A percentile compares a stretch with the other conserved stretches of the same genome.
Evolutionary conservation across 768 basidiomycete species (phyloP).

Genomic region (Austroboletus eburneus): DNA sequence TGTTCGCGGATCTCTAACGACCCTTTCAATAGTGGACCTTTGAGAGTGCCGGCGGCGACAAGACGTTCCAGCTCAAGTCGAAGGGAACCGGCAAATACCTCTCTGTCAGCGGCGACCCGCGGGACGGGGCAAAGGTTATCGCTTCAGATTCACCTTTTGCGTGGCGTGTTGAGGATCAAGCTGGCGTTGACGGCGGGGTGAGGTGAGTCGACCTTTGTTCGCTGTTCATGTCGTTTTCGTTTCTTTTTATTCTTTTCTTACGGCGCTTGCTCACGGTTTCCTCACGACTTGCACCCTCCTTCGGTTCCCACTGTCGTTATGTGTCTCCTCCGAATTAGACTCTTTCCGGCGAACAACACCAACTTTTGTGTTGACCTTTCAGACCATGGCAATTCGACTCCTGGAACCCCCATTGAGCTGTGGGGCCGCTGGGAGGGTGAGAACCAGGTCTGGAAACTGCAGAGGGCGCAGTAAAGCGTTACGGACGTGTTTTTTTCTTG

Average conservation of each 20-base stretch:
- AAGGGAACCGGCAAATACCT: constrained; percentile 40
- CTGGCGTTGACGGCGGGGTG: constrained; percentile 32
- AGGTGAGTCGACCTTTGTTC: constrained; percentile 34
- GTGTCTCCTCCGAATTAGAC: constrained; percentile 25
- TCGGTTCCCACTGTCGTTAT: too few species aligned
- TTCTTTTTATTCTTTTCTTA: background rate
- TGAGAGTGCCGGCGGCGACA: constrained; percentile 17
- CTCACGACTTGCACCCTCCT: too few species aligned
- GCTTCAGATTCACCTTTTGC: constrained; percentile 33
- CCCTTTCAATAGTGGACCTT: constrained; percentile 42
- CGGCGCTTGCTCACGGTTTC: background rate
- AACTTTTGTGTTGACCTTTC: constrained; percentile 45
- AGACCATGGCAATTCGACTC: constrained; percentile 39
- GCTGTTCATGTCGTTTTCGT: background rate
- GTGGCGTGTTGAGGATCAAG: constrained; percentile 52
- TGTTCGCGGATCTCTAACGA: too few species aligned
- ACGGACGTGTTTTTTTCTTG: background rate
- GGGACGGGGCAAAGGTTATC: constrained; percentile 40
- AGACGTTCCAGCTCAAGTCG: constrained; percentile 42
- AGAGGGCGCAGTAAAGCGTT: constrained; percentile 5
- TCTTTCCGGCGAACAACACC: constrained; percentile 41
- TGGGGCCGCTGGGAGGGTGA: constrained; percentile 47
- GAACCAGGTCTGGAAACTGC: constrained; percentile 49
- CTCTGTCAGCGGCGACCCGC: constrained; percentile 24
- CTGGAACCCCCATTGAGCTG: constrained; percentile 43